Evolutionary conservation across 2,329 filamentous ascomycete species (phyloP).

Genomic region (Stemphylium lycopersici): DNA sequence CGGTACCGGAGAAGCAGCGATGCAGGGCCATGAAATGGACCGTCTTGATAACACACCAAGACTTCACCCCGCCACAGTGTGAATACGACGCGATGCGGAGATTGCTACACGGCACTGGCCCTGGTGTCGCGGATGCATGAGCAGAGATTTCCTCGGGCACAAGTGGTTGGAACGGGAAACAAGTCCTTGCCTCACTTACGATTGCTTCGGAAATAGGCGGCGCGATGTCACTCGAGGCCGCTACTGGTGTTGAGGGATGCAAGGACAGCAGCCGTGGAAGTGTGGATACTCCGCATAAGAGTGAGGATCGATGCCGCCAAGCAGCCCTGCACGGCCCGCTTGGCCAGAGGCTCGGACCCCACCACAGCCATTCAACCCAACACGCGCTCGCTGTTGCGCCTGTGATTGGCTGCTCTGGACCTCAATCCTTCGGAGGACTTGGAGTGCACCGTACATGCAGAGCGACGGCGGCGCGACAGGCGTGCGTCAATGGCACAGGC

Average conservation of each 20-base stretch:
- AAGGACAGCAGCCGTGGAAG: conserved; percentile 3
- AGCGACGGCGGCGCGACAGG: conserved; percentile 6
- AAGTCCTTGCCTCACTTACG: neutral
- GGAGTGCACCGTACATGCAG: conserved; percentile 2
- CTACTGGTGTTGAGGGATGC: conserved; percentile 1
- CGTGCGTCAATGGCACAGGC: conserved; percentile 9
- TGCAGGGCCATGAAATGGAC: neutral
- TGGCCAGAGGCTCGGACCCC: conserved; percentile 8
- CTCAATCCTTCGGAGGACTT: conserved; percentile 9
- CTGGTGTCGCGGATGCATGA: neutral
- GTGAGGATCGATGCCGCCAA: conserved; percentile 1
- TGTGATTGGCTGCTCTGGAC: conserved; percentile 25
- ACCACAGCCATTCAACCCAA: conserved; percentile 15
- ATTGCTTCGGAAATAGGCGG: neutral
- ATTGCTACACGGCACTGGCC: too few relatives aligned
- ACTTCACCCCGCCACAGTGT: neutral
- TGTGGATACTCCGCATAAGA: conserved; percentile 7
- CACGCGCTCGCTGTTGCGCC: conserved; percentile 5
- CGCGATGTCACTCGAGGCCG: conserved; percentile 1
- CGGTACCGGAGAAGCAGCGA: neutral
- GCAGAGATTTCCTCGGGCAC: neutral
- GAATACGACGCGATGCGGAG: neutral
- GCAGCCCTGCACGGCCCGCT: conserved; percentile 4
- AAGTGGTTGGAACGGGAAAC: neutral
- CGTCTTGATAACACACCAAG: neutral